phyloP scores from a whole-genome alignment of 208 protist genomes.

The Trypanosoma congolense region DNA sequence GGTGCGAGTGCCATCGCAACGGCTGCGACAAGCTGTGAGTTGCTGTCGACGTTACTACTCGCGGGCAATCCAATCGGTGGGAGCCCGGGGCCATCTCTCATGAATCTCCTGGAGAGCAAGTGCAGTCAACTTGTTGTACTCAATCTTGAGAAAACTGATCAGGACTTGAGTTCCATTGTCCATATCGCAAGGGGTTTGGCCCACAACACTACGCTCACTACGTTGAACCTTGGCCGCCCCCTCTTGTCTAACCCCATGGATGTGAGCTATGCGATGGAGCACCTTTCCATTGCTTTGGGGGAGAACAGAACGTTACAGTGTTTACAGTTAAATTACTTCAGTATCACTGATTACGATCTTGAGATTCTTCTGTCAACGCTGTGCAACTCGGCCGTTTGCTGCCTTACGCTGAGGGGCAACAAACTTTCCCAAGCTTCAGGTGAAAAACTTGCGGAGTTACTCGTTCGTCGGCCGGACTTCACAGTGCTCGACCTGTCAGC shows the following conservation, averaged over 20 bases:
- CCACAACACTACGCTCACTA: constrained; percentile 36
- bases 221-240: constrained; percentile 61
- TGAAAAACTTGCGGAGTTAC: constrained; percentile 39
- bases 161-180: constrained; percentile 57
- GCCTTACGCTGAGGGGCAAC: constrained; percentile 54
- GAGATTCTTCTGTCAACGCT: constrained; percentile 44
- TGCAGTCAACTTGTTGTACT: constrained; percentile 31
- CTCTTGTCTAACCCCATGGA: constrained; percentile 55
- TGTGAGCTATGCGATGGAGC: constrained; percentile 57
- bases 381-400: constrained; percentile 31
- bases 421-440: constrained; percentile 64
- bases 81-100: constrained; percentile 29
- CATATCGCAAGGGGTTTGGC: constrained; percentile 32
- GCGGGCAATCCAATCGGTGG: constrained; percentile 56
- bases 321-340: constrained; percentile 50
- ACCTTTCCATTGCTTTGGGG: constrained; percentile 43
- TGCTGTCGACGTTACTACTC: constrained; percentile 30
- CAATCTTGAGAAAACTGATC: constrained; percentile 48
- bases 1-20: constrained; percentile 35
- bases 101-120: constrained; percentile 28
- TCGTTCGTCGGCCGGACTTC: constrained; percentile 57
- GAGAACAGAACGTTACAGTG: constrained; percentile 41
- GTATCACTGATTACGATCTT: constrained; percentile 42
- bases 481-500: constrained; percentile 42
- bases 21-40: constrained; percentile 22